phyloP scores from a whole-genome alignment of 2,329 filamentous ascomycete genomes.

The Verticillium albo-atrum region DNA sequence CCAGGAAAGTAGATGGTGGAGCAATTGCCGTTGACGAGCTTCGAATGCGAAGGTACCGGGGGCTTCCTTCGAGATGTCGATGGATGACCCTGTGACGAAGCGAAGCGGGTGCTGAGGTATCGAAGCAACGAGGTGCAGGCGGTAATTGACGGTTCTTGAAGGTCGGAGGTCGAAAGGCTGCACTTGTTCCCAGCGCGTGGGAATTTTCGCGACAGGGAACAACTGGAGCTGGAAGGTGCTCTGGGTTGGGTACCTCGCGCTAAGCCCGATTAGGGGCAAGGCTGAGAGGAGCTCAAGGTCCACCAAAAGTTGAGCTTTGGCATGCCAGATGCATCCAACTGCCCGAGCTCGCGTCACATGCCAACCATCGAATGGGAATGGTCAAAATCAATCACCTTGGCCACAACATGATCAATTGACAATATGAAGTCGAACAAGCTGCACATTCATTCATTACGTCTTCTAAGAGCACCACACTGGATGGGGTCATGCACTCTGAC shows the following conservation, averaged over 20 bases:
- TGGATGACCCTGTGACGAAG: background rate
- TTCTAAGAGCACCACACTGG: background rate
- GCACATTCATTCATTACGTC: background rate
- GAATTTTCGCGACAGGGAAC: constrained; percentile 27
- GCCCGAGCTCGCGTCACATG: background rate
- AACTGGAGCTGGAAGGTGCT: background rate
- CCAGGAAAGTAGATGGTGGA: background rate
- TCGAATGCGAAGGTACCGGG: background rate
- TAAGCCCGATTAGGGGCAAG: constrained; percentile 28
- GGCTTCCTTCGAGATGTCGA: background rate
- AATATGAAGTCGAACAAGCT: background rate
- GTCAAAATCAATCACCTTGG: background rate
- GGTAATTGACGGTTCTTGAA: background rate
- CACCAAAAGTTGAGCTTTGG: background rate
- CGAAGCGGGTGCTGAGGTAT: background rate
- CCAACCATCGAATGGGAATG: background rate
- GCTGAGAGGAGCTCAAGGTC: constrained; percentile 15
- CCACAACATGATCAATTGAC: background rate
- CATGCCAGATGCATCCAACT: background rate
- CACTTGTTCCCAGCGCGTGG: constrained; percentile 20
- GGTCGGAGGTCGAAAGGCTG: constrained; percentile 21
- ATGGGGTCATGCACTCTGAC: too few species aligned
- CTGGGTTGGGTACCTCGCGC: constrained; percentile 13
- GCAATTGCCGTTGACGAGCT: background rate
- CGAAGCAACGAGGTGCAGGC: background rate